Evolutionary conservation across 2,329 filamentous ascomycete species (phyloP).

Genomic region (Xylariaceae sp.): DNA sequence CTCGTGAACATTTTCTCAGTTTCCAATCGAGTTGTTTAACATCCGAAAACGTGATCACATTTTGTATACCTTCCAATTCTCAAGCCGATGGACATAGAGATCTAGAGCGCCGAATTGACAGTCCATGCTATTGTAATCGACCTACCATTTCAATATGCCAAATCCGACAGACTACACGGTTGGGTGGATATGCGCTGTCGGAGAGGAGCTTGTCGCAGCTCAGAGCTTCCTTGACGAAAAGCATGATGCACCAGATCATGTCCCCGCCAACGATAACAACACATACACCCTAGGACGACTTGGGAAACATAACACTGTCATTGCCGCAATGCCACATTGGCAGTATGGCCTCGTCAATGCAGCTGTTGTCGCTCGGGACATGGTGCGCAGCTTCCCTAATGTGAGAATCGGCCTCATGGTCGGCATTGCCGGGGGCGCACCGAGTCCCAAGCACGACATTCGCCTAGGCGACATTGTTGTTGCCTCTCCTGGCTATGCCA

Average conservation of each 20-base stretch:
- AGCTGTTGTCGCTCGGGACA: conserved; percentile 26
- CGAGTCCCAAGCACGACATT: conserved; percentile 20
- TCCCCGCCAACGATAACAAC: background rate
- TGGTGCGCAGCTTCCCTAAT: conserved; percentile 30
- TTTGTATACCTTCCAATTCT: no score
- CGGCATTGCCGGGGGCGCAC: conserved; percentile 35
- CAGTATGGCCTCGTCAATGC: conserved; percentile 26
- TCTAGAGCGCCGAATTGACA: no score
- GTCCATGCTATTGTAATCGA: no score
- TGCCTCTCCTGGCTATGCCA: background rate
- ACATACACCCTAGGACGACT: conserved; percentile 16
- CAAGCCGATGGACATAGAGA: no score
- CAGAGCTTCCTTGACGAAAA: conserved; percentile 1
- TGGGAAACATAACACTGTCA: conserved; percentile 21
- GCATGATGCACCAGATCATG: background rate
- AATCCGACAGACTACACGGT: conserved; percentile 1
- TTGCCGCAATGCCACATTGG: conserved; percentile 25
- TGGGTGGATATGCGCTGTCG: conserved; percentile 8
- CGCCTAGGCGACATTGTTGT: conserved; percentile 10
- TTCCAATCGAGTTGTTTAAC: no score
- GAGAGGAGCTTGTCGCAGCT: conserved; percentile 2
- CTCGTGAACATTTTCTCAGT: no score
- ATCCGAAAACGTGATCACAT: no score
- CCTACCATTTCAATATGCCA: no score
- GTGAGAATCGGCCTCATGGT: conserved; percentile 32